A percentile compares a stretch with the other conserved stretches of the same genome.
Evolutionary conservation across 2,329 filamentous ascomycete genomes (phyloP).

Genomic region (Amauroascus verrucosus): DNA sequence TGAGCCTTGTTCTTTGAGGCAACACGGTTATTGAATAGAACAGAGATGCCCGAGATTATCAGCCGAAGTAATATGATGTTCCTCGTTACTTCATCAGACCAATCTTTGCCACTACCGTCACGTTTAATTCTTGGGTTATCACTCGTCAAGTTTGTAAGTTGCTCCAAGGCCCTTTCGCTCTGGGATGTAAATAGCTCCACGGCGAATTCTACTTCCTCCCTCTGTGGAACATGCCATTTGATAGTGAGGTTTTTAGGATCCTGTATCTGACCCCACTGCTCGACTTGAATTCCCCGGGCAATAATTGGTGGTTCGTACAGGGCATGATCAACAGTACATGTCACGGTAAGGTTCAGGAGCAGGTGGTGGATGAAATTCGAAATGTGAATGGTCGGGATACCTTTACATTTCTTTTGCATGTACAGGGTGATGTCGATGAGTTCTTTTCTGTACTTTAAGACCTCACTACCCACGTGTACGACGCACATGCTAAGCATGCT

Average conservation of each 20-base stretch:
- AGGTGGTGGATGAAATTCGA: conserved; percentile 98
- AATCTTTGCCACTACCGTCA: conserved; percentile 93
- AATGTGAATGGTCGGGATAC: conserved; percentile 87
- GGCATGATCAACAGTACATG: conserved; percentile 81
- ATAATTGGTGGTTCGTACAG: conserved; percentile 74
- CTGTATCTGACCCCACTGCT: conserved; percentile 76
- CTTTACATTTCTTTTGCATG: conserved; percentile 93
- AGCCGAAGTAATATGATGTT: conserved; percentile 79
- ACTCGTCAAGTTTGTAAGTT: conserved; percentile 69
- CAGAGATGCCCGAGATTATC: conserved; percentile 81
- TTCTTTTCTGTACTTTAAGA: conserved; percentile 78
- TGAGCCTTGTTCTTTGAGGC: conserved; percentile 45
- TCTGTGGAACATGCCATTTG: conserved; percentile 78
- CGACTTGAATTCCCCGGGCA: conserved; percentile 58
- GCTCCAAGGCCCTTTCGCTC: conserved; percentile 61
- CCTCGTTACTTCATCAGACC: conserved; percentile 91
- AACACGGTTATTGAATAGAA: conserved; percentile 72
- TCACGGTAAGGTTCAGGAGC: conserved; percentile 85
- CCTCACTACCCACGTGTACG: conserved; percentile 84
- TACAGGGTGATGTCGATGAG: conserved; percentile 84
- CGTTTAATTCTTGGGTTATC: conserved; percentile 72
- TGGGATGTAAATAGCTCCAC: conserved; percentile 81
- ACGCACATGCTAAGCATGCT: conserved; percentile 97
- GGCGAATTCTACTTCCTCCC: conserved; percentile 76
- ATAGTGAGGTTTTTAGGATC: conserved; percentile 68